Evolutionary conservation across 2,329 filamentous ascomycete species (phyloP).

Genomic region (Clonostachys sp.): DNA sequence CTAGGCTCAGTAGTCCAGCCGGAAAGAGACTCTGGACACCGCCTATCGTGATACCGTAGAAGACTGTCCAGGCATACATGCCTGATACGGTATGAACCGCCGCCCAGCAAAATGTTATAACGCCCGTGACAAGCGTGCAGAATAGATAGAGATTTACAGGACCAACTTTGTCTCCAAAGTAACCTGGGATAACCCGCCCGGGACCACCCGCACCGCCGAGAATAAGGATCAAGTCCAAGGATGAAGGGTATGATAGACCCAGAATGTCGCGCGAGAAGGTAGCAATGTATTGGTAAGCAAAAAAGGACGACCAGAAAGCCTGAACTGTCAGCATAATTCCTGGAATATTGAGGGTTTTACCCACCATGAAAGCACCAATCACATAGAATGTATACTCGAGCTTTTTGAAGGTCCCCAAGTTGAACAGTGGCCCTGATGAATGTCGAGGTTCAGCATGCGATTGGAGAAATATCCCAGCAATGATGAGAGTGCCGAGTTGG

Average conservation of each 20-base stretch:
- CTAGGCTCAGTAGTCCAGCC: constrained; percentile 20
- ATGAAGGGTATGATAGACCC: constrained; percentile 42
- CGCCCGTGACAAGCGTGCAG: constrained; percentile 26
- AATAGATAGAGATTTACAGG: constrained; percentile 58
- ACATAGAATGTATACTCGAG: constrained; percentile 24
- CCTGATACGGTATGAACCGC: constrained; percentile 41
- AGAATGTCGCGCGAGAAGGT: constrained; percentile 32
- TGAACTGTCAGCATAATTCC: background rate
- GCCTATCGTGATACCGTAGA: constrained; percentile 59
- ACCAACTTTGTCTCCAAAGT: constrained; percentile 52
- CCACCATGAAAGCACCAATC: constrained; percentile 21
- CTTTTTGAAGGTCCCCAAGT: constrained; percentile 36
- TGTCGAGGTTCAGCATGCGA: constrained; percentile 29
- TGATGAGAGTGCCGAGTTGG: constrained; percentile 18
- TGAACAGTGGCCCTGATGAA: constrained; percentile 33
- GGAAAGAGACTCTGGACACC: constrained; percentile 63
- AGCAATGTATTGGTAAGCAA: constrained; percentile 43
- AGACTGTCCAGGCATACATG: constrained; percentile 55
- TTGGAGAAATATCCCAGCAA: constrained; percentile 22
- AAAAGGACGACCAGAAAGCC: constrained; percentile 26
- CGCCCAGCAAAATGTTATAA: constrained; percentile 54
- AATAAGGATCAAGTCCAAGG: constrained; percentile 62
- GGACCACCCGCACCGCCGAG: constrained; percentile 44
- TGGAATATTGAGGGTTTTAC: background rate
- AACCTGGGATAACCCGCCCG: constrained; percentile 53